Base-by-base conservation (phyloP, 108 stramenopile genomes). In the Cyclotella kingstonii region DNA sequence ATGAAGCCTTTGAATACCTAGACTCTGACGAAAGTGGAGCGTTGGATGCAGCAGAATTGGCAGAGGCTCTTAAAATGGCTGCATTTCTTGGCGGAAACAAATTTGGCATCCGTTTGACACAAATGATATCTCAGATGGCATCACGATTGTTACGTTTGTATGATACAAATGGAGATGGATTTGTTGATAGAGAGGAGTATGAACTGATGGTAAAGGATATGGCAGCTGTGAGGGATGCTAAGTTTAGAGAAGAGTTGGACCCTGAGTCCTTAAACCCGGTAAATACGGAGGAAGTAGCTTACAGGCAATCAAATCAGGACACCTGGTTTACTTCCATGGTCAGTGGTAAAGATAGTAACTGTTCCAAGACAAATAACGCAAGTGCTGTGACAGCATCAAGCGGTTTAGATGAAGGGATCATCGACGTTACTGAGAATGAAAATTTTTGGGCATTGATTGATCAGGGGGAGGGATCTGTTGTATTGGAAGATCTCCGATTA, bases 161-260 rank as follows among this genome's bases (percentile, higher is more conserved):
- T 44, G 93, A 94, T 59, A 43, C 66, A 5, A 81, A 94, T 70
- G 86, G 85, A 7, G 86, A 94, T 59, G 90, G 90, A 12, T 86
- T 84, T 25, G 84, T 94, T 10, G 90, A 91, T 75, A 67, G 85
- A 28, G 76, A 84, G 22, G 93, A 94, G 66, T 94, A 94, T 73
- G 74, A 79, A 44, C 46, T 50, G 7, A 81, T 94, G 90, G 88
- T 94, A 12, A 75, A 81, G 34, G 93, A 94, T 60, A 94, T 94
- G 91, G 80, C 91, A 10, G 67, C 80, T 1, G 56, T 90, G 44
- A 68, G 81, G 36, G 27, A 73, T 22, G 57, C 48, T 12, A 70
- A 30, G 56, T 41, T 77, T 25, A 15, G 42, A 28, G 56, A 70
- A 34, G 70, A 71, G 18, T 10, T 52, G 47, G 68, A 70, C 17